Conservation (phyloP, 768 basidiomycete genomes). For the Tylopilus felleus region DNA sequence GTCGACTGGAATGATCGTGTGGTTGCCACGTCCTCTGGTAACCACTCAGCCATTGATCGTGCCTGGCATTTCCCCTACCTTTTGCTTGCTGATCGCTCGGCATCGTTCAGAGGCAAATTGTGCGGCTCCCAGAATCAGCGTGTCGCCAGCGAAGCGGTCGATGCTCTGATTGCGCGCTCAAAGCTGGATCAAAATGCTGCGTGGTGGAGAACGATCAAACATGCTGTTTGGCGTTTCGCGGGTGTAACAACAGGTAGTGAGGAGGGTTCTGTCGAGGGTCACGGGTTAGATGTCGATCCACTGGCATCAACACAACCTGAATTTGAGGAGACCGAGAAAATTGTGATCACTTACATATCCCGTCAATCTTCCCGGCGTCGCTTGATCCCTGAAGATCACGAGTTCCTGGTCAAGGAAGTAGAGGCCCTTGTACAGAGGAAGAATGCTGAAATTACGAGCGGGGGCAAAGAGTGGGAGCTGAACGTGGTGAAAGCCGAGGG, state of each 20-base stretch:
- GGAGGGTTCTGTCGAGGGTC: conserved; percentile 27
- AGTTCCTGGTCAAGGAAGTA: conserved; percentile 48
- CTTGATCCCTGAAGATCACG: conserved; percentile 55
- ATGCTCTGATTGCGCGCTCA: conserved; percentile 42
- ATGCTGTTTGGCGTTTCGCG: conserved; percentile 64
- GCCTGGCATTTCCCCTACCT: conserved; percentile 73
- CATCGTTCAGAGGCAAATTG: conserved; percentile 61
- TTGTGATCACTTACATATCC: conserved; percentile 72
- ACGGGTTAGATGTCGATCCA: neutral
- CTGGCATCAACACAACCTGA: conserved; percentile 7
- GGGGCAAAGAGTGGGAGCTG: conserved; percentile 51
- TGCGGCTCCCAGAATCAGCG: conserved; percentile 68
- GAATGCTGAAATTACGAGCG: conserved; percentile 20
- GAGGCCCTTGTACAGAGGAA: conserved; percentile 45
- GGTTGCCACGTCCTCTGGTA: conserved; percentile 21
- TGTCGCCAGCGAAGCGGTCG: conserved; percentile 67
- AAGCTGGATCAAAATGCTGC: conserved; percentile 37
- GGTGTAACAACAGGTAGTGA: conserved; percentile 40
- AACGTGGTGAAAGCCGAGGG: conserved; percentile 60
- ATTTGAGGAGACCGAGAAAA: conserved; percentile 42
- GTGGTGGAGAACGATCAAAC: conserved; percentile 80
- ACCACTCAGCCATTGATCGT: conserved; percentile 31
- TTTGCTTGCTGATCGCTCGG: conserved; percentile 72
- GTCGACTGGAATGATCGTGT: conserved; percentile 72
- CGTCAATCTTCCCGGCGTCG: conserved; percentile 56